These are phyloP conservation scores for Jaltomata sinuosa DNA, from an alignment of 257 asterid species.

Conservation along the genomic window DNA sequence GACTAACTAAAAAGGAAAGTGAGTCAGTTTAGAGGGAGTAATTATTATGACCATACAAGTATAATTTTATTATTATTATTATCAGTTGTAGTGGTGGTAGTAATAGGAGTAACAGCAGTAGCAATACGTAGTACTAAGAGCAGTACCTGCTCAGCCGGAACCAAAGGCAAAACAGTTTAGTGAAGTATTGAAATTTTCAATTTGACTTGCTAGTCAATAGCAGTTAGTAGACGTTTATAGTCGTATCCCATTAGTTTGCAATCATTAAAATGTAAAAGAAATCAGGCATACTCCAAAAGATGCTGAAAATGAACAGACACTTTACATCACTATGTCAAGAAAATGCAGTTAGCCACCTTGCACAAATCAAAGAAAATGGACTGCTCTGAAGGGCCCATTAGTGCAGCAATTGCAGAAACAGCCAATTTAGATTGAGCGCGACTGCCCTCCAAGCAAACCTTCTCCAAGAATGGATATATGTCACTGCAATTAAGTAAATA, in stretches of 20 bases:
- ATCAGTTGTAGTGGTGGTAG: background rate
- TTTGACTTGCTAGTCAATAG: background rate
- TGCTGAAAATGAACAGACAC: background rate
- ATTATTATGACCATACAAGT: background rate
- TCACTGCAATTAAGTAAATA: constrained; percentile 40
- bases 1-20: too few species aligned
- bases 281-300: background rate
- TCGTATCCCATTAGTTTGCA: background rate
- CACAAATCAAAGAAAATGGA: constrained; percentile 38
- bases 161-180: background rate
- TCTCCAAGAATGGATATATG: constrained; percentile 59
- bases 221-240: background rate
- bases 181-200: background rate
- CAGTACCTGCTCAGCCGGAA: background rate
- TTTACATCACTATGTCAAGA: background rate
- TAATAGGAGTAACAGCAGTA: background rate
- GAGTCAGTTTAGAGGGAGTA: too few species aligned
- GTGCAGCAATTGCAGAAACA: constrained; percentile 59
- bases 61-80: background rate
- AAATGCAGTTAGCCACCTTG: constrained; percentile 40
- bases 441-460: constrained; percentile 65
- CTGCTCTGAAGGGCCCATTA: constrained; percentile 44
- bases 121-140: background rate
- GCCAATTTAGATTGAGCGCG: constrained; percentile 72
- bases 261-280: background rate